Evolutionary conservation across 2,329 filamentous ascomycete genomes (phyloP), one percentile per base, ranked within the genome.

Genomic region (Fusarium nodosum): DNA sequence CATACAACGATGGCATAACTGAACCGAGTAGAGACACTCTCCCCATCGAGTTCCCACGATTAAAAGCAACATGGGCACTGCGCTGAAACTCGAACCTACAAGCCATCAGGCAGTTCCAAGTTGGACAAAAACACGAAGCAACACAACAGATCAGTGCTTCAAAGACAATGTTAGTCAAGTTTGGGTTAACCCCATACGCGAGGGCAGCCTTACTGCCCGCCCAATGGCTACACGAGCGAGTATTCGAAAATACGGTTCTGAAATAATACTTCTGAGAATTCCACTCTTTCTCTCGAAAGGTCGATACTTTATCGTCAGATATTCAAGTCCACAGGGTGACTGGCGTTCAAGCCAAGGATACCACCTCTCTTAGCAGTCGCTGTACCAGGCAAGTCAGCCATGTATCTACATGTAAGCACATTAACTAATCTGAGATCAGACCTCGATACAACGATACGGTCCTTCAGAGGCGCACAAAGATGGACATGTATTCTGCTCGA

Each of bases 351-450:
- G 10, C 44, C 45, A 26, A 30, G 26, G 28, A 20, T 12, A 12
- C 12, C 16, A 51, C n/a, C 26, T 10, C 28, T 28, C 44, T 26
- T 15, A 7, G 7, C 26, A 5, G 44, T 31, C 31, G 28, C 28
- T 31, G 28, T 20, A 22, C 6, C 44, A 20, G 30, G 28, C 16
- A 46, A 16, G 24, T 26, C 36, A 50, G 20, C 6, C n/a, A 8
- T 9, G n/a, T 31, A 45, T n/a, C n/a, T n/a, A n/a, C 13, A 39
- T 16, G 31, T 22, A 42, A 22, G 5, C 38, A 31, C 24, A n/a
- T n/a, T 46, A 20, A 44, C 36, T 46, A 26, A 47, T 28, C 33
- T 36, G 33, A 39, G 38, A 44, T 58, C 45, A 38, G 52, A 64
- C 41, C 52, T 33, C 18, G 34, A 31, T 30, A 34, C 34, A 24